A percentile compares a stretch with the other conserved stretches of the same genome.
phyloP scores from a whole-genome alignment of 2,329 filamentous ascomycete species.

The Fusarium sterilihyphosum region DNA sequence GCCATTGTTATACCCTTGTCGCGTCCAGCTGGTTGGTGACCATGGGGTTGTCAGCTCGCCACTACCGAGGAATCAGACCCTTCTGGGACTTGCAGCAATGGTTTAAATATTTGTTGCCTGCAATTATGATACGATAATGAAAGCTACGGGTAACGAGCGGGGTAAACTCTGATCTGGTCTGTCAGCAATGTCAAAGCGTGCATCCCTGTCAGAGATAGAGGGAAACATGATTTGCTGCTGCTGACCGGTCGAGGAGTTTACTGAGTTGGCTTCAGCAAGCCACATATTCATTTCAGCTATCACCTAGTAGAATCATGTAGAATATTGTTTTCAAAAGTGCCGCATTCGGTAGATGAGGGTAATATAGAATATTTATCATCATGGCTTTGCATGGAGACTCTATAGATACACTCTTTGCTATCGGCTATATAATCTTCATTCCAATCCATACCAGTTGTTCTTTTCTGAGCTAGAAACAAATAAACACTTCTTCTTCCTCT shows the following conservation, averaged over 20 bases:
- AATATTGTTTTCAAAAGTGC: rapidly evolving
- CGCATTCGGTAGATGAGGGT: rapidly evolving
- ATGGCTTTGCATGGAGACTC: neutral
- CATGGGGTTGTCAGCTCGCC: neutral
- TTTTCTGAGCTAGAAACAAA: neutral
- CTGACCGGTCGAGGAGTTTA: neutral
- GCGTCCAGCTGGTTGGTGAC: neutral
- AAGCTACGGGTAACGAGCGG: neutral
- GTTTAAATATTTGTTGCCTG: rapidly evolving
- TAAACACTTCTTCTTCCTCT: neutral
- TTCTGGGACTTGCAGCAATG: neutral
- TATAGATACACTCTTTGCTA: neutral
- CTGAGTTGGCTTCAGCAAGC: neutral
- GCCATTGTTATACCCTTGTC: neutral
- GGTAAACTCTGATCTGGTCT: neutral
- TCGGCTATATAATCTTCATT: neutral
- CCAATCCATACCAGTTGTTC: rapidly evolving
- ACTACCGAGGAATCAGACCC: neutral
- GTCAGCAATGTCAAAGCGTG: neutral
- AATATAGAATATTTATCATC: neutral
- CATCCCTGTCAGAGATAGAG: neutral
- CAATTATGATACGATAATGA: neutral
- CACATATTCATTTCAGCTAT: neutral
- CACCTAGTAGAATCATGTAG: rapidly evolving
- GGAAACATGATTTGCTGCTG: neutral